Percentiles rank a stretch among this genome's conserved stretches.
Evolutionary conservation across 192 early-diverging fungal genomes (phyloP).

Genomic region (Diversispora epigaea): DNA sequence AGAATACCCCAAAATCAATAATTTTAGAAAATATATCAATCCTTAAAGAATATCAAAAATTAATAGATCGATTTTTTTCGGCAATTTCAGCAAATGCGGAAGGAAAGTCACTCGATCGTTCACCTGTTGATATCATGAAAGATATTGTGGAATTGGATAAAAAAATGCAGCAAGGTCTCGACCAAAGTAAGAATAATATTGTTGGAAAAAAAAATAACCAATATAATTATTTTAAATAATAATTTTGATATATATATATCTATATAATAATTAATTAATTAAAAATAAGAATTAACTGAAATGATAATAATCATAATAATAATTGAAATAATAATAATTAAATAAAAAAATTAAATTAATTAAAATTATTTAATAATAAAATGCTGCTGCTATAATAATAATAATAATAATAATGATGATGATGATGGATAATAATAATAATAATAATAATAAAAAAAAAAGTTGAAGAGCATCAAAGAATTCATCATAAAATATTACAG

Average conservation of each 20-base stretch:
- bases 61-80: constrained; percentile 3
- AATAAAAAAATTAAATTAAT: no score
- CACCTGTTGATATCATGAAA: constrained; percentile 37
- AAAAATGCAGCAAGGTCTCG: constrained; percentile 41
- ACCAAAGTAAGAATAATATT: constrained; percentile 37
- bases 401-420: no score
- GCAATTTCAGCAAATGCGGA: constrained; percentile 5
- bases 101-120: neutral
- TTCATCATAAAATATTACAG: constrained; percentile 40
- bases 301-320: no score
- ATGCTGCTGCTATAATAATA: no score
- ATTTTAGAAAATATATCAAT: neutral
- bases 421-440: neutral
- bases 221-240: no score
- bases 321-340: no score
- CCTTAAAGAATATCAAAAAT: neutral
- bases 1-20: neutral
- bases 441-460: neutral
- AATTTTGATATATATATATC: no score
- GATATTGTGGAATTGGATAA: constrained; percentile 39
- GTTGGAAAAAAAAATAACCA: constrained; percentile 1
- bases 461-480: constrained; percentile 49
- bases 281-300: no score
- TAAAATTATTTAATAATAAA: no score
- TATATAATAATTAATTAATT: no score